Conservation (phyloP, 202 grass and related monocot genomes). For the Alloteropsis angusta region DNA sequence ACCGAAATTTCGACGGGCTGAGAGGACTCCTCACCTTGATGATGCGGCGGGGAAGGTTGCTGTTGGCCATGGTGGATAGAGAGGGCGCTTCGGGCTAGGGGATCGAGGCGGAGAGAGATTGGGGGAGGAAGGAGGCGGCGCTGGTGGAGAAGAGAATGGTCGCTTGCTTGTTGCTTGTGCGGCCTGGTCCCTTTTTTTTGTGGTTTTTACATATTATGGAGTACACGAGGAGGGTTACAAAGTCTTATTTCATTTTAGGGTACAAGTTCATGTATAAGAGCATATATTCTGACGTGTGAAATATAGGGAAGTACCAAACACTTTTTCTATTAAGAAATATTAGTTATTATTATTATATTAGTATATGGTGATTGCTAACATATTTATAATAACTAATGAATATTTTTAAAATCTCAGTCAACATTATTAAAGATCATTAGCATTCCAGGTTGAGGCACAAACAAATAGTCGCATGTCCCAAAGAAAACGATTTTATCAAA, state of each 20-base stretch:
- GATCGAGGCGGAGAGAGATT: background rate
- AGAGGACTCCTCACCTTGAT: conserved; percentile 47
- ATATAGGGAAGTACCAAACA: background rate
- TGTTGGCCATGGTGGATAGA: conserved; percentile 44
- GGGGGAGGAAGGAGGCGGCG: background rate
- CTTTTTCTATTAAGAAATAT: background rate
- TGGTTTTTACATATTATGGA: background rate
- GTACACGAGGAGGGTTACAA: background rate
- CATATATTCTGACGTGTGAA: background rate
- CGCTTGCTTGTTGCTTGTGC: background rate
- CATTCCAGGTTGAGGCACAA: background rate
- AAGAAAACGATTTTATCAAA: no score
- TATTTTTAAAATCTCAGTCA: background rate
- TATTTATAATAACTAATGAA: background rate
- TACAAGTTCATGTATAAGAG: background rate
- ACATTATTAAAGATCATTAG: background rate
- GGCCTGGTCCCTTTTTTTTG: background rate
- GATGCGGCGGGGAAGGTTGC: conserved; percentile 78
- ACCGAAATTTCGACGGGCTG: background rate
- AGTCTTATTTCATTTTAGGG: background rate
- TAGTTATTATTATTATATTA: background rate
- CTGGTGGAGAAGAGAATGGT: background rate
- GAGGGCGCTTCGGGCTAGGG: conserved; percentile 21
- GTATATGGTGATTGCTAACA: background rate
- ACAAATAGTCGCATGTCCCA: no score